Conservation (phyloP, 2,329 filamentous ascomycete genomes). For the Fragosphaeria purpurea region DNA sequence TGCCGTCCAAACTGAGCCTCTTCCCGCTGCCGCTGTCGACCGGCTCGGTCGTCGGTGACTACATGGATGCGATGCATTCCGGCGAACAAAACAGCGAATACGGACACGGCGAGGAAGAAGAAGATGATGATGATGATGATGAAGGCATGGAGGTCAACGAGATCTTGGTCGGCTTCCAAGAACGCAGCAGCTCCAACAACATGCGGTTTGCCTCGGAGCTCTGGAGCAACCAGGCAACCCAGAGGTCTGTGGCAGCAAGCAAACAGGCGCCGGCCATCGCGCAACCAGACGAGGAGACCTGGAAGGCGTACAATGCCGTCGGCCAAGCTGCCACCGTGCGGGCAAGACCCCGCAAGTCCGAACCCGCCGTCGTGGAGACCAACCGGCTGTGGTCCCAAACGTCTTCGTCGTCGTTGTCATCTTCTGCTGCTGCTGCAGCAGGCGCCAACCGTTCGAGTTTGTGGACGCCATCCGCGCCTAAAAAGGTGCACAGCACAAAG, state of each 20-base stretch:
- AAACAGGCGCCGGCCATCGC: constrained; percentile 14
- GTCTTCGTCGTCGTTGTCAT: background rate
- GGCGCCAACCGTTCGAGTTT: background rate
- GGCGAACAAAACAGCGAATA: constrained; percentile 20
- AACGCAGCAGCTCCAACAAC: constrained; percentile 7
- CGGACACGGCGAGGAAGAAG: constrained; percentile 13
- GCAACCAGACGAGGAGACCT: constrained; percentile 27
- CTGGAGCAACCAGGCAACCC: constrained; percentile 4
- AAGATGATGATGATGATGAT: constrained; percentile 18
- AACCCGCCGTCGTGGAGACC: constrained; percentile 21
- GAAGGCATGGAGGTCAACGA: constrained; percentile 16
- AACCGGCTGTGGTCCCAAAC: constrained; percentile 9
- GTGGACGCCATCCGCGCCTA: background rate
- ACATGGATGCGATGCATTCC: constrained; percentile 22
- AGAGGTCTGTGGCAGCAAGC: too few species aligned
- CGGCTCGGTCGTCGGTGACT: constrained; percentile 22
- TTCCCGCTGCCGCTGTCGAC: constrained; percentile 24
- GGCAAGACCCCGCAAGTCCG: constrained; percentile 18
- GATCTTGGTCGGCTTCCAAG: constrained; percentile 22
- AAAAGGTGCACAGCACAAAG: background rate
- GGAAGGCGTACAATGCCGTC: constrained; percentile 24
- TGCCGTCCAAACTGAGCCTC: constrained; percentile 43
- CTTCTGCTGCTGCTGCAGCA: background rate
- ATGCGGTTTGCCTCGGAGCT: constrained; percentile 1
- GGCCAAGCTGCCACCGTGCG: constrained; percentile 16